Conservation (phyloP, 371 early-diverging fungal genomes). For the Mucor plumbeus region DNA sequence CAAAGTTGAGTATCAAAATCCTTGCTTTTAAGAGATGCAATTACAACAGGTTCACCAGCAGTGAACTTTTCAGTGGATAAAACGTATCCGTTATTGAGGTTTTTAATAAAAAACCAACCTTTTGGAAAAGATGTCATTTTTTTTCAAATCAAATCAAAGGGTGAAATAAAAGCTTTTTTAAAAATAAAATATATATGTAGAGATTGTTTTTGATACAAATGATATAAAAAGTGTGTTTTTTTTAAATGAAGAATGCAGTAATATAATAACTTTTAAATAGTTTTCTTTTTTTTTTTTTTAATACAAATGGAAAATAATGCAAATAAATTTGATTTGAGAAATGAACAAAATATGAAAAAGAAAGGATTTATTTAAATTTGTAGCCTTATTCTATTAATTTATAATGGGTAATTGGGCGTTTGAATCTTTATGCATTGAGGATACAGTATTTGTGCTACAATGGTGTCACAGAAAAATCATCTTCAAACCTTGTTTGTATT, state of each 20-base stretch:
- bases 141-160: conserved; percentile 14
- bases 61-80: conserved; percentile 43
- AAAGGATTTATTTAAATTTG: not conserved
- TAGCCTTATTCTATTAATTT: not conserved
- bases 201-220: conserved; percentile 7
- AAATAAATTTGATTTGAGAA: conserved; percentile 2
- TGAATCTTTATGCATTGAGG: not conserved
- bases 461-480: conserved; percentile 8
- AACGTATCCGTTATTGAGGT: conserved; percentile 50
- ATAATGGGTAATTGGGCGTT: conserved; percentile 1
- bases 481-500: conserved; percentile 8
- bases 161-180: not conserved
- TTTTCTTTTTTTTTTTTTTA: not conserved
- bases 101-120: conserved; percentile 68
- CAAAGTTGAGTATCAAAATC: conserved; percentile 56
- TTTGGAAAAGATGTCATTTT: conserved; percentile 45
- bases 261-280: conserved; percentile 5
- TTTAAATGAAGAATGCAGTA: not conserved
- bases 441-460: conserved; percentile 7
- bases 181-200: not conserved
- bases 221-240: conserved; percentile 2
- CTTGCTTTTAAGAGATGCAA: conserved; percentile 37
- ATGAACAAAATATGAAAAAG: not conserved
- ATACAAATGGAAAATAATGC: conserved; percentile 1
- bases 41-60: conserved; percentile 42